Evolutionary conservation across 768 basidiomycete species (phyloP).

Genomic region (Tubosaeta sp.): DNA sequence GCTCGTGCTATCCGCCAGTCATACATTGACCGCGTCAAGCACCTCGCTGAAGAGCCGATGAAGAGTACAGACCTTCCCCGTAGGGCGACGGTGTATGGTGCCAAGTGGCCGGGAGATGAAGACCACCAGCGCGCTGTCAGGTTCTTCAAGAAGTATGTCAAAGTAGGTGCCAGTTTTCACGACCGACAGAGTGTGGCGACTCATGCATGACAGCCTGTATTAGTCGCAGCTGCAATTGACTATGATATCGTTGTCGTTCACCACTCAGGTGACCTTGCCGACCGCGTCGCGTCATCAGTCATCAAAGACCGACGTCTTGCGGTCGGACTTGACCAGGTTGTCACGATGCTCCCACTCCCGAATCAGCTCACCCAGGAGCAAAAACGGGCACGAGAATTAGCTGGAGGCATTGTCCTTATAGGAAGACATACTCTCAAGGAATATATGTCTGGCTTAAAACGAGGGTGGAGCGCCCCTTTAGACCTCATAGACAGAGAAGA

Average conservation of each 20-base stretch:
- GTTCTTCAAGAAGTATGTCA: slow-evolving; percentile 96
- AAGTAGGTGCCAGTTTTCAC: slow-evolving; percentile 53
- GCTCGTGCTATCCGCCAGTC: slow-evolving; percentile 72
- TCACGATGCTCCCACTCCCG: slow-evolving; percentile 38
- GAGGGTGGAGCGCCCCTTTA: slow-evolving; percentile 78
- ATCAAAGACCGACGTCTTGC: slow-evolving; percentile 64
- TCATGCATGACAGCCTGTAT: slow-evolving; percentile 61
- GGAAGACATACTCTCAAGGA: slow-evolving; percentile 94
- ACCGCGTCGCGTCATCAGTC: slow-evolving; percentile 68
- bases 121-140: slow-evolving; percentile 78
- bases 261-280: slow-evolving; percentile 81
- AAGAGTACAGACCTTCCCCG: slow-evolving; percentile 64
- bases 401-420: slow-evolving; percentile 82
- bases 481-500: slow-evolving; percentile 71
- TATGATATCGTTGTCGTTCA: slow-evolving; percentile 80
- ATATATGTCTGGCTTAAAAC: slow-evolving; percentile 81
- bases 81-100: slow-evolving; percentile 81
- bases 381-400: slow-evolving; percentile 53
- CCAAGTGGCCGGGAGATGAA: slow-evolving; percentile 93
- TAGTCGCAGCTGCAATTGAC: slow-evolving; percentile 93
- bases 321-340: slow-evolving; percentile 56
- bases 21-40: slow-evolving; percentile 76
- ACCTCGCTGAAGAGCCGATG: slow-evolving; percentile 66
- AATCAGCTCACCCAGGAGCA: slow-evolving; percentile 49
- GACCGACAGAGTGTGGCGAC: slow-evolving; percentile 1